Percentiles rank a stretch among this genome's conserved stretches.
phyloP scores from a whole-genome alignment of 2,329 filamentous ascomycete genomes.

The Aspergillus phoenicis region DNA sequence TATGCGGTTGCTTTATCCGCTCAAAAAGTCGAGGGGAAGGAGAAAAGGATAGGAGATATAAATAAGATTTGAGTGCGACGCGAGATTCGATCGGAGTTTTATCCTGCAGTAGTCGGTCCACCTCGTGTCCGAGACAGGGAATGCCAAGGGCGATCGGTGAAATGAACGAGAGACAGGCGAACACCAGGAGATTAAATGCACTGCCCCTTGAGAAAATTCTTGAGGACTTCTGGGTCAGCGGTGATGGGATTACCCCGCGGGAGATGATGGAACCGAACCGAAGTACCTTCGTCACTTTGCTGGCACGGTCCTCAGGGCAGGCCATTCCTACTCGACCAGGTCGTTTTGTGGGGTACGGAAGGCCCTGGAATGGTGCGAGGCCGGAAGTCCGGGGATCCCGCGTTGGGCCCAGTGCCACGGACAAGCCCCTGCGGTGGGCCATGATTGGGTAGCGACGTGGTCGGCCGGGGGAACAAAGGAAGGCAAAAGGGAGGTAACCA shows the following conservation, averaged over 20 bases:
- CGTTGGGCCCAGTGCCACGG: neutral
- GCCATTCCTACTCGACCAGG: neutral
- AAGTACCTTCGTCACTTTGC: neutral
- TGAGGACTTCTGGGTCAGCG: neutral
- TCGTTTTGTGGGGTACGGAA: neutral
- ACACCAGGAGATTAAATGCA: neutral
- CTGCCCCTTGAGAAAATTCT: neutral
- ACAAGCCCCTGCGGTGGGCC: neutral
- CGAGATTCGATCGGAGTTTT: slow-evolving; percentile 7
- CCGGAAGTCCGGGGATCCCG: slow-evolving; percentile 1
- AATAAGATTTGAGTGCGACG: neutral
- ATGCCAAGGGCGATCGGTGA: slow-evolving; percentile 11
- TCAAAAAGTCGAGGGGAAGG: neutral
- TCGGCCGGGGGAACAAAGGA: neutral
- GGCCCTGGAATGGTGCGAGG: neutral
- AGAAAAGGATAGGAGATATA: slow-evolving; percentile 1
- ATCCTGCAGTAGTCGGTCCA: slow-evolving; percentile 1
- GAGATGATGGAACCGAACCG: neutral
- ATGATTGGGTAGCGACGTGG: neutral
- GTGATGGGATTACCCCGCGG: neutral
- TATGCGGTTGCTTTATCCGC: neutral
- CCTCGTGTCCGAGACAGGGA: slow-evolving; percentile 11
- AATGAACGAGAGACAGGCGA: slow-evolving; percentile 4
- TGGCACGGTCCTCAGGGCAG: neutral
- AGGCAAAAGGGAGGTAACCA: neutral